These are phyloP conservation scores for Aechmea fasciata DNA, from an alignment of 176 grass and related monocot species.

Conservation along the genomic window DNA sequence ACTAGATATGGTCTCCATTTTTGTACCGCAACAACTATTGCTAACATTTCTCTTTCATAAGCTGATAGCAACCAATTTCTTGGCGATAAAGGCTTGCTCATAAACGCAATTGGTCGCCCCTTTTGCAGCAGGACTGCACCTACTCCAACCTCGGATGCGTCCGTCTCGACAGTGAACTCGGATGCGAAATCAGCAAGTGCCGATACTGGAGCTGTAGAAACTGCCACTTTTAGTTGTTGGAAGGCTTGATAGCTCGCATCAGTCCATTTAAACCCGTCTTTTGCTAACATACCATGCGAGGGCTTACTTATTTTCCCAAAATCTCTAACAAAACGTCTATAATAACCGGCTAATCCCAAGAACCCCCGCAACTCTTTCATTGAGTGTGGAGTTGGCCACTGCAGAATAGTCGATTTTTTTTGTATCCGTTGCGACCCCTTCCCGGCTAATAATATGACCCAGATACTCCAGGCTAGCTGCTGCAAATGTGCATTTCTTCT, in stretches of 20 bases:
- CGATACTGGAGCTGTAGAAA: not conserved
- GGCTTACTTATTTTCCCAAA: not conserved
- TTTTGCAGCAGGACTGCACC: not conserved
- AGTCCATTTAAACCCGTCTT: not conserved
- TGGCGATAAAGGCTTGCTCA: not conserved
- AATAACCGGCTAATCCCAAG: not conserved
- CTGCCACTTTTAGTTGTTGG: not conserved
- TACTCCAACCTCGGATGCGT: not conserved
- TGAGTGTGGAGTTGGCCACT: not conserved
- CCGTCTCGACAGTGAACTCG: not conserved
- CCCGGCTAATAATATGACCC: not conserved
- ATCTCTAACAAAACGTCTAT: not conserved
- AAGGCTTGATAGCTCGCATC: not conserved
- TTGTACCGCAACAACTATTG: not conserved
- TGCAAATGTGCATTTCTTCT: not conserved
- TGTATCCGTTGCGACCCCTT: not conserved
- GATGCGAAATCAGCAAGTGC: not conserved
- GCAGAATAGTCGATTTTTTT: not conserved
- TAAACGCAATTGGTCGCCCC: not conserved
- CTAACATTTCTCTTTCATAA: not conserved
- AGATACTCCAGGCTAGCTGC: not conserved
- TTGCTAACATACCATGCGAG: not conserved
- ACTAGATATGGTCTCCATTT: not conserved
- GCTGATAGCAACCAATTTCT: accelerated
- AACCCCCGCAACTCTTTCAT: not conserved